These are phyloP conservation scores for Mycena capillaripes DNA, from an alignment of 768 basidiomycete species.

Conservation along the genomic window DNA sequence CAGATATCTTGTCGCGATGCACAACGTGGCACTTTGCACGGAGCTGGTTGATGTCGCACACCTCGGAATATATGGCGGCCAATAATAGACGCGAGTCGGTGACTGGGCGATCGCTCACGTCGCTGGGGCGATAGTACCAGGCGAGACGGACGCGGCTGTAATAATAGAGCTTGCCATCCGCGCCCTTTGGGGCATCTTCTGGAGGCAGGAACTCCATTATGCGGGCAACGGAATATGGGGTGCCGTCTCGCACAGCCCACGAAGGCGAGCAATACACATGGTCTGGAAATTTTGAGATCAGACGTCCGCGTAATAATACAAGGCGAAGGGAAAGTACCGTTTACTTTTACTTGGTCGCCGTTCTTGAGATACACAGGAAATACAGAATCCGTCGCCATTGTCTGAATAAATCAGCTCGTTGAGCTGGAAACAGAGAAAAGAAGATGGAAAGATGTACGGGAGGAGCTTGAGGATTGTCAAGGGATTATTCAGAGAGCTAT, in stretches of 20 bases:
- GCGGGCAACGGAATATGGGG: constrained; percentile 94
- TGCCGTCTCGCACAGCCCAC: constrained; percentile 93
- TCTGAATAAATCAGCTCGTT: constrained; percentile 19
- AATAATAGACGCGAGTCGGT: constrained; percentile 93
- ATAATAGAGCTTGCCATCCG: constrained; percentile 74
- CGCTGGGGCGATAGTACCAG: constrained; percentile 97
- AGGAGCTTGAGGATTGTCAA: background rate
- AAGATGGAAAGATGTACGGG: constrained; percentile 24
- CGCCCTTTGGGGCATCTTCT: constrained; percentile 76
- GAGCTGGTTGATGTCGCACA: constrained; percentile 94
- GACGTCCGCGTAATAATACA: constrained; percentile 45
- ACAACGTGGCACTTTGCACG: constrained; percentile 94
- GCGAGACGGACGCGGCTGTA: constrained; percentile 91
- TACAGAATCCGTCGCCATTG: constrained; percentile 31
- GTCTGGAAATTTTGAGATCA: constrained; percentile 63
- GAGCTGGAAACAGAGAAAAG: background rate
- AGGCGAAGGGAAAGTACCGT: constrained; percentile 70
- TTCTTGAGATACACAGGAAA: constrained; percentile 77
- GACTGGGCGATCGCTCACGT: constrained; percentile 93
- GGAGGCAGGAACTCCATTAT: constrained; percentile 97
- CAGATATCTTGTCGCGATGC: constrained; percentile 95
- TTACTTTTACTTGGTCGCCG: constrained; percentile 87
- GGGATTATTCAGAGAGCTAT: constrained; percentile 15
- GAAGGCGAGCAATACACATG: constrained; percentile 97
- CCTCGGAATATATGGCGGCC: constrained; percentile 96